Evolutionary conservation across 495 filamentous ascomycete genomes (phyloP), one percentile per base, ranked within the genome.

Genomic region (Talaromyces ruber): DNA sequence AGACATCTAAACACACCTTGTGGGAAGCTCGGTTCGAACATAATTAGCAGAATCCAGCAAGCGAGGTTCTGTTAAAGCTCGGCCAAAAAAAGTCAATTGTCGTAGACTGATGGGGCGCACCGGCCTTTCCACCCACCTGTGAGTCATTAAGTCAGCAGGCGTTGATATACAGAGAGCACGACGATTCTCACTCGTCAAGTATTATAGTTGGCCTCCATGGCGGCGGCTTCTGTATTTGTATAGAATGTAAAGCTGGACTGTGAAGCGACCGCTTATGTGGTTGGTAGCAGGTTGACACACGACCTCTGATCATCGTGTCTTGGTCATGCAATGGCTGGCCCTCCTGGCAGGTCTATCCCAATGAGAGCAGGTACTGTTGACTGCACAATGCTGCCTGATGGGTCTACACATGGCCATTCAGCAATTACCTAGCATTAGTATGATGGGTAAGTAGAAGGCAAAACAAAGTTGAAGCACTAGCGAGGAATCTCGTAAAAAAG

Each of bases 31-130:
- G 5, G 90, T 93, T 39, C 94, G 90, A 47, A 98, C 91, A 80
- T 98, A 98, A 72, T 98, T 98, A 29, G 95, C 95, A 50, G 92
- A 96, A 77, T 88, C 90, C 58, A 98, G 84, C 59, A 98, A 81
- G 61, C 95, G 88, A 21, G 83, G 79, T 72, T 98, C 95, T 43
- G 93, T 97, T 71, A 98, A 74, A 12, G 92, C 92, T 26, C 94
- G 88, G 6, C 88, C 87, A 70, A 98, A 99, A 66, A 98, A 95
- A 68, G 94, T 97, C 66, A 99, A 82, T 72, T 95, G 92, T 43
- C 92, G 87, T 59, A 97, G 77, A 73, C 88, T 92, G 68, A 97
- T 95, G 1, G 93, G 91, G 28, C 90, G 82, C 8, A 92, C 90
- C 68, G 92, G 86, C 58, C 88, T 87, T 63, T 88, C 85, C 45